Conservation (phyloP, 2,329 filamentous ascomycete species). For the Plenodomus biglobosus region DNA sequence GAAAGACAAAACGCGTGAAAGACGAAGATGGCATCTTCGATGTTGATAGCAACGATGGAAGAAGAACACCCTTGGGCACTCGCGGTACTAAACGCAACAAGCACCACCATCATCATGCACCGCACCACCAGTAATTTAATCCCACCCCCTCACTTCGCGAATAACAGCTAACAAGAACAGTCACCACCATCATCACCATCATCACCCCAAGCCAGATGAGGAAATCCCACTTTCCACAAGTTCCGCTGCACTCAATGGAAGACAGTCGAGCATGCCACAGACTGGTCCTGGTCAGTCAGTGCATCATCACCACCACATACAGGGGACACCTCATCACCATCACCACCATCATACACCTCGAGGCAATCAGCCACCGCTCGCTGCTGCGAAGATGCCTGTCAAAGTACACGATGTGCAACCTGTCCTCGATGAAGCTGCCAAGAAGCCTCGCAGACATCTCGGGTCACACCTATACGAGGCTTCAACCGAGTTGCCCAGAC, state of each 20-base stretch:
- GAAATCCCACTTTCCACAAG: slow-evolving; percentile 41
- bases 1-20: slow-evolving; percentile 63
- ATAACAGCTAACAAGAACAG: slow-evolving; percentile 38
- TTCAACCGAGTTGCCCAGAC: slow-evolving; percentile 55
- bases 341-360: slow-evolving; percentile 35
- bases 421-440: slow-evolving; percentile 70
- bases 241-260: slow-evolving; percentile 25
- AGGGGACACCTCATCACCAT: slow-evolving; percentile 41
- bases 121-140: slow-evolving; percentile 53
- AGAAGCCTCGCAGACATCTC: slow-evolving; percentile 74
- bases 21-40: slow-evolving; percentile 71
- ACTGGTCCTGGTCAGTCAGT: slow-evolving; percentile 30
- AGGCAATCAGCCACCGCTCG: slow-evolving; percentile 21
- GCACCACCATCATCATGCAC: slow-evolving; percentile 60
- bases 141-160: background rate
- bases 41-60: slow-evolving; percentile 65
- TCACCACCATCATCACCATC: slow-evolving; percentile 60
- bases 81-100: slow-evolving; percentile 68
- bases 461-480: slow-evolving; percentile 82
- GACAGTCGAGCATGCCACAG: slow-evolving; percentile 34
- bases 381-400: slow-evolving; percentile 61
- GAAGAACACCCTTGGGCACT: slow-evolving; percentile 61
- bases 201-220: slow-evolving; percentile 57
- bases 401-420: slow-evolving; percentile 58
- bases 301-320: slow-evolving; percentile 46